Conservation (phyloP, 2,329 filamentous ascomycete genomes). For the Cladobotryum mycophilum region DNA sequence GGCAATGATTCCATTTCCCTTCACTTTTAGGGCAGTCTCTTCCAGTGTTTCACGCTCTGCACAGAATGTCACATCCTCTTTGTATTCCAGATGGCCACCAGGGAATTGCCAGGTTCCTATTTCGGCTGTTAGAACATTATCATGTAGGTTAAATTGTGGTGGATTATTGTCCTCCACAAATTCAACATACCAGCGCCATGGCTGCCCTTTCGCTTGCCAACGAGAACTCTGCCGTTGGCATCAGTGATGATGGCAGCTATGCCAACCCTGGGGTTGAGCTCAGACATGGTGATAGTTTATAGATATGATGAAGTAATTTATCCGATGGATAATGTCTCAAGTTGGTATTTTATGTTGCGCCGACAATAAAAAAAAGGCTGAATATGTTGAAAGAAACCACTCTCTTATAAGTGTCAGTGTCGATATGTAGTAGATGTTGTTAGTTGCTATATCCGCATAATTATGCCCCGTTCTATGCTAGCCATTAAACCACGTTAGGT, state of each 20-base stretch:
- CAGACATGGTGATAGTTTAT: not conserved
- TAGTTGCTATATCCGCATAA: no score
- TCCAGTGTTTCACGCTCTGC: conserved; percentile 62
- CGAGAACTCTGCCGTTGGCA: conserved; percentile 36
- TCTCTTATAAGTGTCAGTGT: no score
- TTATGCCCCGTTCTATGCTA: no score
- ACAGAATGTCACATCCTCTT: conserved; percentile 56
- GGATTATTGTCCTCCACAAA: not conserved
- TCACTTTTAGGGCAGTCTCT: conserved; percentile 60
- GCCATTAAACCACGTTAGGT: no score
- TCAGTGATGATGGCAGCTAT: conserved; percentile 42
- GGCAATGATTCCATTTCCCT: conserved; percentile 45
- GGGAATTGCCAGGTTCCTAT: conserved; percentile 60
- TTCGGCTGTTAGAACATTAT: not conserved
- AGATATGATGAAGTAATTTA: no score
- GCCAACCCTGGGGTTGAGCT: conserved; percentile 36
- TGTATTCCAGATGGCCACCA: conserved; percentile 68
- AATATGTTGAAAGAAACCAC: no score
- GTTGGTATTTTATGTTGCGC: no score
- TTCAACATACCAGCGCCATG: conserved; percentile 40
- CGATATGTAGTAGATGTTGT: no score
- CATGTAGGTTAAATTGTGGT: not conserved
- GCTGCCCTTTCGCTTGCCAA: conserved; percentile 42
- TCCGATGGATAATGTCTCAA: no score
- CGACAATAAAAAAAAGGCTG: no score